These are phyloP conservation scores for Phaeomoniella chlamydospora DNA, from an alignment of 2,329 filamentous ascomycete species.

Conservation along the genomic window DNA sequence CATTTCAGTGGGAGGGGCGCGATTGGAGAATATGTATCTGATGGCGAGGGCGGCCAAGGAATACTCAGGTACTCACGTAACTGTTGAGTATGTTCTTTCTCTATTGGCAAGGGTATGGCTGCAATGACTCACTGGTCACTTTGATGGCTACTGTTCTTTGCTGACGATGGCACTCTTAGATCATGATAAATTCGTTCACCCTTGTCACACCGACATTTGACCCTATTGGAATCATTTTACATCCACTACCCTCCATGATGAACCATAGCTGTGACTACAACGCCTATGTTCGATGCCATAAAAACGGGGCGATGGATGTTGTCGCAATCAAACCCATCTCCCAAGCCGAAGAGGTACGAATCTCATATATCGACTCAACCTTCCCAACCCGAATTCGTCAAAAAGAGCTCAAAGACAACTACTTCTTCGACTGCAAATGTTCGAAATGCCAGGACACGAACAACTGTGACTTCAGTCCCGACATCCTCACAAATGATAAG, in stretches of 20 bases:
- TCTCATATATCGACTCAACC: conserved; percentile 47
- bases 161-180: conserved; percentile 16
- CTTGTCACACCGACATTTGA: conserved; percentile 41
- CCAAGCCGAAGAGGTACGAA: conserved; percentile 42
- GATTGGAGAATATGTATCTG: conserved; percentile 34
- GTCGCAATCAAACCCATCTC: conserved; percentile 38
- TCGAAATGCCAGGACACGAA: conserved; percentile 27
- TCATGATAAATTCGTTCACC: conserved; percentile 45
- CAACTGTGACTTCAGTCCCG: conserved; percentile 9
- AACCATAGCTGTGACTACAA: conserved; percentile 53
- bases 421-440: conserved; percentile 46
- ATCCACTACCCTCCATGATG: conserved; percentile 37
- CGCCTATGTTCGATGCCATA: conserved; percentile 41
- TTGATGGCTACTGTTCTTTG: conserved; percentile 1
- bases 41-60: conserved; percentile 39
- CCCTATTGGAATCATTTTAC: conserved; percentile 43
- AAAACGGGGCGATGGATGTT: conserved; percentile 24
- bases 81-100: conserved; percentile 24
- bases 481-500: conserved; percentile 22
- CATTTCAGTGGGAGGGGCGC: conserved; percentile 19
- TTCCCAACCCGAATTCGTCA: conserved; percentile 36
- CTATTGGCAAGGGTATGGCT: conserved; percentile 32
- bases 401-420: conserved; percentile 35
- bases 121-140: no score
- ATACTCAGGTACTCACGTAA: conserved; percentile 33